Conservation (phyloP, 2,329 filamentous ascomycete species). For the Ambrosiella beaveri region DNA sequence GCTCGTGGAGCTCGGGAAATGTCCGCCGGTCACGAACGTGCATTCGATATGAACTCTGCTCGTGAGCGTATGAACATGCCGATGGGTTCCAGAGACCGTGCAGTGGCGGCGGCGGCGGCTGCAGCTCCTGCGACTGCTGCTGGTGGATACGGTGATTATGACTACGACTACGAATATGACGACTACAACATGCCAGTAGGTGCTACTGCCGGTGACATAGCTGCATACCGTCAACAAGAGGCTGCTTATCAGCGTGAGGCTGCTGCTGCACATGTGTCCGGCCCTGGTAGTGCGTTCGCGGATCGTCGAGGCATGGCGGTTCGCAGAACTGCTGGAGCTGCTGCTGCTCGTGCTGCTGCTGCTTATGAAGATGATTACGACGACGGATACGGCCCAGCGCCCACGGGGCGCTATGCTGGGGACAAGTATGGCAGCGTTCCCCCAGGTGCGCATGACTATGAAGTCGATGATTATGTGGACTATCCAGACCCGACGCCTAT, state of each 20-base stretch:
- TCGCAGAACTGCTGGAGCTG: slow-evolving; percentile 1
- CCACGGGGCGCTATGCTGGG: background rate
- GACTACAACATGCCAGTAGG: slow-evolving; percentile 8
- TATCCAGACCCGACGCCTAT: slow-evolving; percentile 1
- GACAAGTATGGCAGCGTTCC: slow-evolving; percentile 2
- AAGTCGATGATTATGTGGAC: slow-evolving; percentile 1
- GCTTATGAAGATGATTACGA: slow-evolving; percentile 6
- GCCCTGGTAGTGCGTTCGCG: slow-evolving; percentile 2
- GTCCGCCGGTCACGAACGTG: slow-evolving; percentile 6
- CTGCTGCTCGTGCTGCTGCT: background rate
- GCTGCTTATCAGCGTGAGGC: slow-evolving; percentile 2
- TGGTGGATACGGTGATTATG: slow-evolving; percentile 4
- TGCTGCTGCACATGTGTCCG: background rate
- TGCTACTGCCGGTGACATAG: slow-evolving; percentile 8
- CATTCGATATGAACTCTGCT: background rate
- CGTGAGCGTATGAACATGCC: slow-evolving; percentile 4
- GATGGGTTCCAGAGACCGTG: slow-evolving; percentile 2
- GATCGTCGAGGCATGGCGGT: slow-evolving; percentile 6
- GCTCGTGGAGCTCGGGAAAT: slow-evolving; percentile 5
- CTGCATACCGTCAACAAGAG: slow-evolving; percentile 7
- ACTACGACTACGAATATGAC: slow-evolving; percentile 10
- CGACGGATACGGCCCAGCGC: slow-evolving; percentile 1
- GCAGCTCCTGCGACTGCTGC: slow-evolving; percentile 6
- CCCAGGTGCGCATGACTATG: background rate
- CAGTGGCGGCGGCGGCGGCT: background rate